Percentiles rank a stretch among this genome's conserved stretches.
Evolutionary conservation across 441 rosid genomes (phyloP).

Genomic region (Bocquillonia castaneifolia): DNA sequence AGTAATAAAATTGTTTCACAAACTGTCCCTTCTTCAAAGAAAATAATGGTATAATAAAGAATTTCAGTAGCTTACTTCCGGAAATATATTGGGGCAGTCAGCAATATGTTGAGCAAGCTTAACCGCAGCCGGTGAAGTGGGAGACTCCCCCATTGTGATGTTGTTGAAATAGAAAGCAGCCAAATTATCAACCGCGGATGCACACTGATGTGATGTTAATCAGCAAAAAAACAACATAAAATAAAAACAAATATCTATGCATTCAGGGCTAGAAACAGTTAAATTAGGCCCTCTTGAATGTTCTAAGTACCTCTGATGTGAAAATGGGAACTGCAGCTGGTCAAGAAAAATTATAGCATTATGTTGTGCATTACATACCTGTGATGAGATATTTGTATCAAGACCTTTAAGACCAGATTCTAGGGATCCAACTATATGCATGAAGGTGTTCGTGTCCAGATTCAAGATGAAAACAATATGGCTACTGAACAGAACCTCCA

Average conservation of each 20-base stretch:
- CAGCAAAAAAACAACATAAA: not conserved
- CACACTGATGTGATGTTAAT: slow-evolving; percentile 59
- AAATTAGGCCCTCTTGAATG: not conserved
- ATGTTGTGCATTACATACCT: slow-evolving; percentile 45
- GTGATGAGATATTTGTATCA: slow-evolving; percentile 85
- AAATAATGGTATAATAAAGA: slow-evolving; percentile 1
- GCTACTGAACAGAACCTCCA: slow-evolving; percentile 83
- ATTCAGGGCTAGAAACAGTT: not conserved
- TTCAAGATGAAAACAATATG: slow-evolving; percentile 71
- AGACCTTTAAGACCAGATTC: slow-evolving; percentile 96
- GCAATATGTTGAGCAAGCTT: slow-evolving; percentile 78
- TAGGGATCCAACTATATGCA: slow-evolving; percentile 92
- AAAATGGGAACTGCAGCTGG: slow-evolving; percentile 4
- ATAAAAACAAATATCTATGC: not conserved
- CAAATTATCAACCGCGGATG: slow-evolving; percentile 91
- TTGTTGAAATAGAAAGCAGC: slow-evolving; percentile 90
- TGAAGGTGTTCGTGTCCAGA: slow-evolving; percentile 79
- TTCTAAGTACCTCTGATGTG: not conserved
- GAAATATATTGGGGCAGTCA: slow-evolving; percentile 89
- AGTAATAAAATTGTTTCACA: not conserved
- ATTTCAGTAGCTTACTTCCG: slow-evolving; percentile 56
- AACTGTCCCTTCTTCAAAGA: not conserved
- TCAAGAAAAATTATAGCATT: not conserved
- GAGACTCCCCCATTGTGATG: slow-evolving; percentile 89
- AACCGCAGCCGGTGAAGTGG: slow-evolving; percentile 62